phyloP scores from a whole-genome alignment of 2,329 filamentous ascomycete species.

The Blumeria graminis region DNA sequence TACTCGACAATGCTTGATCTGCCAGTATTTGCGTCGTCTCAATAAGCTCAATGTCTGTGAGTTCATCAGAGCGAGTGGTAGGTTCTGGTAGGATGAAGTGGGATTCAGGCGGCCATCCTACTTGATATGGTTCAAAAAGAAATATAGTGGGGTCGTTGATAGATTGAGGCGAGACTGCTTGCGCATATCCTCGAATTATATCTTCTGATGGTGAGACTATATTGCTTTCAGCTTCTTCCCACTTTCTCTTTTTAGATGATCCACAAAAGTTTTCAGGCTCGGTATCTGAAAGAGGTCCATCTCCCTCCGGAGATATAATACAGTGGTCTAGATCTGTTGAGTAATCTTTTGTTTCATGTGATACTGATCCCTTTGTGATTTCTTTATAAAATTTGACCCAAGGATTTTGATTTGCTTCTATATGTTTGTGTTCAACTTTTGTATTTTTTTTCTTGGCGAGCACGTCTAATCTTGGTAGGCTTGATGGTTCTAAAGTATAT shows the following conservation, averaged over 20 bases:
- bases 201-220: constrained; percentile 13
- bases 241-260: constrained; percentile 13
- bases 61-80: constrained; percentile 8
- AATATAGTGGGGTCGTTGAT: constrained; percentile 10
- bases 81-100: constrained; percentile 38
- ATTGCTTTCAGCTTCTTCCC: constrained; percentile 8
- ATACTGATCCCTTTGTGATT: too few species aligned
- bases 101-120: constrained; percentile 21
- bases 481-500: constrained; percentile 22
- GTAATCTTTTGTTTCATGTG: too few species aligned
- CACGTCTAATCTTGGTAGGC: constrained; percentile 20
- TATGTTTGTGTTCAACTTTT: too few species aligned
- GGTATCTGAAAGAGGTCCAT: too few species aligned
- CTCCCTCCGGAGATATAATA: neutral
- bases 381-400: too few species aligned
- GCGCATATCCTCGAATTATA: constrained; percentile 12
- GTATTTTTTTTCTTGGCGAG: too few species aligned
- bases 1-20: constrained; percentile 38
- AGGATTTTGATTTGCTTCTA: too few species aligned
- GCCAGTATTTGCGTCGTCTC: constrained; percentile 47
- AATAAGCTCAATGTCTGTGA: constrained; percentile 34
- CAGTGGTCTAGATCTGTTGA: too few species aligned
- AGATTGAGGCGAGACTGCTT: constrained; percentile 9
- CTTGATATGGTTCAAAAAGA: constrained; percentile 14
- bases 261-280: too few species aligned